Evolutionary conservation across 2,329 filamentous ascomycete species (phyloP), one percentile per base, ranked within the genome.

Genomic region (Phialemonium atrogriseum): DNA sequence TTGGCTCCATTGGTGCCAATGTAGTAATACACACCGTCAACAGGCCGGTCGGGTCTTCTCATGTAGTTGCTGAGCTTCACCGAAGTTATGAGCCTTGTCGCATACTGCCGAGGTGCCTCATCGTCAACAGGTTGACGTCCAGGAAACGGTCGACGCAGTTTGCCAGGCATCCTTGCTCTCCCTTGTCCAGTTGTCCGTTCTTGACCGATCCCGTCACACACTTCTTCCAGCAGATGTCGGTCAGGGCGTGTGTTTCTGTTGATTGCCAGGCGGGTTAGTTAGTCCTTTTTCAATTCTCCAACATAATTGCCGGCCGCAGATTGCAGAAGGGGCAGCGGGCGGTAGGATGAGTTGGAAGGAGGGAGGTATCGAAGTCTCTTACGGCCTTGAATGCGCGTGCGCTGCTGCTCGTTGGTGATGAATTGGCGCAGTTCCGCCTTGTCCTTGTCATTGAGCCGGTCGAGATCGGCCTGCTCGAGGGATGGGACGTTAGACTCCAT

Each of bases 101-200:
- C 63, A 73, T 60, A 40, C 52, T 72, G 55, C 91, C 79, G 50
- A 96, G 63, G 55, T 95, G 83, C 67, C 79, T 81, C 58, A 95
- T 66, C n/a, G 94, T 83, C 32, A 85, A 66, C 43, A 84, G 62
- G 61, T 89, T 91, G 41, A 87, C 74, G 59, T 98, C 91, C 63
- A 96, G 71, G 62, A 93, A 96, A 35, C 91, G 73, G 50, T 94
- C 84, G 35, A 96, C 87, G 52, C 91, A 98, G 66, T 94, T 95
- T 56, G 79, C 69, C 55, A 94, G 73, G 58, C 91, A 98, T 7
- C 68, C 62, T 64, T 91, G 80, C 64, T 98, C 91, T 39, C 60
- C 66, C 49, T 70, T 73, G 45, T 93, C 85, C 44, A 98, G 66
- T 48, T 77, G 74, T 17, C 77, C 73, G 39, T 69, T 73, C 45